Conservation (phyloP, 2,329 filamentous ascomycete genomes). For the Xylariaceae sp. region DNA sequence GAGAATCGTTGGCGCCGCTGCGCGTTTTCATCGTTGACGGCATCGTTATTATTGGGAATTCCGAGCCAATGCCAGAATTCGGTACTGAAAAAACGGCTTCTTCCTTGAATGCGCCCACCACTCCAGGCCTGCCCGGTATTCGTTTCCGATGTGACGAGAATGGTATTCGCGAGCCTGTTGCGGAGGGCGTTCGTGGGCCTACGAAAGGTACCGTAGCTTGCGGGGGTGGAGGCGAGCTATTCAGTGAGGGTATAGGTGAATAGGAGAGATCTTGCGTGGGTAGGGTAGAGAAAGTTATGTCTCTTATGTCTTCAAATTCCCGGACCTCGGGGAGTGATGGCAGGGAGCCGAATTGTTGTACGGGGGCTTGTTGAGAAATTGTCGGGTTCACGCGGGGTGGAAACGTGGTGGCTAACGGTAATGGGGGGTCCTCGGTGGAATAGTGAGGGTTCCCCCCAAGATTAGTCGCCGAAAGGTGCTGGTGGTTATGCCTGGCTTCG, state of each 20-base stretch:
- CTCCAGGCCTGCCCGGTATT: slow-evolving; percentile 17
- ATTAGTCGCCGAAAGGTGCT: slow-evolving; percentile 6
- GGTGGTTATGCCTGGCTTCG: slow-evolving; percentile 12
- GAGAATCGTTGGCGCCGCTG: slow-evolving; percentile 6
- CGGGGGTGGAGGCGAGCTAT: slow-evolving; percentile 23
- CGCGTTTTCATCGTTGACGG: slow-evolving; percentile 21
- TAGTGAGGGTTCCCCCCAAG: not conserved
- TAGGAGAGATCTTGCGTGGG: slow-evolving; percentile 28
- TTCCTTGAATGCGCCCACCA: slow-evolving; percentile 26
- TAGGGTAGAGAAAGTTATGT: slow-evolving; percentile 22
- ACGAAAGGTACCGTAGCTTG: slow-evolving; percentile 11
- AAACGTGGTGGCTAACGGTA: slow-evolving; percentile 1
- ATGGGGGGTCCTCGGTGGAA: not conserved
- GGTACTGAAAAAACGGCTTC: slow-evolving; percentile 21
- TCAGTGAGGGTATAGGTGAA: slow-evolving; percentile 28
- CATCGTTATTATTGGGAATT: slow-evolving; percentile 21
- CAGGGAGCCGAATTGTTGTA: not conserved
- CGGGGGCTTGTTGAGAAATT: not conserved
- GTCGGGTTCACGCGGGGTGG: slow-evolving; percentile 10
- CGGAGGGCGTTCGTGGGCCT: slow-evolving; percentile 15
- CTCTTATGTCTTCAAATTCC: slow-evolving; percentile 15
- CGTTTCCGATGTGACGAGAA: slow-evolving; percentile 17
- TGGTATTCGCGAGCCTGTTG: slow-evolving; percentile 22
- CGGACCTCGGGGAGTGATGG: not conserved
- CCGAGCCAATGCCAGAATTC: slow-evolving; percentile 20